Base-by-base conservation (phyloP, 257 asterid genomes). In the Fraxinus excelsior region DNA sequence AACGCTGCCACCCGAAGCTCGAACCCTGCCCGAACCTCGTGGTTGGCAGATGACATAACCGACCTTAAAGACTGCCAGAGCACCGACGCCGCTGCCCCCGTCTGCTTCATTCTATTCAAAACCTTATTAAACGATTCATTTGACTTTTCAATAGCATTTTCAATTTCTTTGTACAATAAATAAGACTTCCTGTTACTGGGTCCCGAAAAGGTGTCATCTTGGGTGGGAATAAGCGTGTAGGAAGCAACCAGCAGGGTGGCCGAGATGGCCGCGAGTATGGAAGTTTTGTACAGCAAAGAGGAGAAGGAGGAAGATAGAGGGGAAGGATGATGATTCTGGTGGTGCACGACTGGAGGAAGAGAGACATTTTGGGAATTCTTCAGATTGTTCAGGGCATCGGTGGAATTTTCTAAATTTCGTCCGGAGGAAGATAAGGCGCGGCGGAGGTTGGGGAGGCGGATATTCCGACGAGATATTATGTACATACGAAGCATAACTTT, bases 1-100 rank as follows among this genome's bases (percentile, higher is more conserved):
- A 96, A 80, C 23, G 99, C 96, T 72, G 98, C 99, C 31, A 96
- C 99, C 38, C 96, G 85, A n/a, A 90, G 85, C 88, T 96, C 99
- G 67, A 96, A 96, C 60, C 97, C 99, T 14, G 90, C 87, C 92
- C 99, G 80, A 72, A 93, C 99, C 88, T 90, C 99, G 71, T 95
- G 90, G 77, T 95, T 95, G 65, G 99, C 98, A 21, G 99, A 91
- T 34, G 98, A 96, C 96, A 96, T 86, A 31, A 96, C 88, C 32
- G 99, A 91, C 82, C 91, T 83, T 84, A 96, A 73, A 53, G 99
- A 96, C 85, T 96, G 92, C 99, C 97, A 96, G 42, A 96, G 58
- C 28, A 96, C 97, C 72, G 99, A 83, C 19, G 99, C 97, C 11
- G 99, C 99, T 35, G 82, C 87, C 67, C 97, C 97, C 9, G 98